A percentile compares a stretch with the other conserved stretches of the same genome.
Conservation (phyloP, 495 filamentous ascomycete genomes). For the Penicillium riverlandense region DNA sequence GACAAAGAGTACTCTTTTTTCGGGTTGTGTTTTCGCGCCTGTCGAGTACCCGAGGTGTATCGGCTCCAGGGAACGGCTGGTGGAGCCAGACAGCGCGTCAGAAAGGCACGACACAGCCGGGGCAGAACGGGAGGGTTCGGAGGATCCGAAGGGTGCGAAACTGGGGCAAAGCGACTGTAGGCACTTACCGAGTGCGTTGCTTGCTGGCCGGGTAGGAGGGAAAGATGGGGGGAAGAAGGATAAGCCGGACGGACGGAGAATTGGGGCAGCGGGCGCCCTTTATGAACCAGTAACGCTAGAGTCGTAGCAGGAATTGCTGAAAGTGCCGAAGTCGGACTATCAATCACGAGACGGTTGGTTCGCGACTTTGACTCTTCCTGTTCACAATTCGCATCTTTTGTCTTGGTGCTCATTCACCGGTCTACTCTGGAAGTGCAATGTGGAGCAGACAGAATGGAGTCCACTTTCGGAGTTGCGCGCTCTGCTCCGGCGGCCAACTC, state of each 20-base stretch:
- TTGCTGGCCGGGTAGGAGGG: neutral
- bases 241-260: no score
- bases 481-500: neutral
- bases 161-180: conserved; percentile 7
- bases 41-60: neutral
- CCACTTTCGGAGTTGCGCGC: no score
- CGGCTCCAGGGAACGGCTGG: conserved; percentile 21
- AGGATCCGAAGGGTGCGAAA: neutral
- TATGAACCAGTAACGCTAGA: no score
- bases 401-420: neutral
- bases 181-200: conserved; percentile 7
- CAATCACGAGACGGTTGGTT: conserved; percentile 15
- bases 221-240: neutral
- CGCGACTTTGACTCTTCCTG: neutral
- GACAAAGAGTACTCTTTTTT: conserved; percentile 7
- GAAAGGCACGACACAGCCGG: conserved; percentile 5
- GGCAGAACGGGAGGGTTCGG: conserved; percentile 21
- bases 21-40: no score
- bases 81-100: conserved; percentile 8
- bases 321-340: conserved; percentile 33
- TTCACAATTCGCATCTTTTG: neutral
- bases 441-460: no score
- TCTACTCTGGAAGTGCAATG: neutral
- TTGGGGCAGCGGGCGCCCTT: no score
- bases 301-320: conserved; percentile 3